Percentiles rank a stretch among this genome's conserved stretches.
Conservation (phyloP, 768 basidiomycete genomes). For the Amanita pallidorosea region DNA sequence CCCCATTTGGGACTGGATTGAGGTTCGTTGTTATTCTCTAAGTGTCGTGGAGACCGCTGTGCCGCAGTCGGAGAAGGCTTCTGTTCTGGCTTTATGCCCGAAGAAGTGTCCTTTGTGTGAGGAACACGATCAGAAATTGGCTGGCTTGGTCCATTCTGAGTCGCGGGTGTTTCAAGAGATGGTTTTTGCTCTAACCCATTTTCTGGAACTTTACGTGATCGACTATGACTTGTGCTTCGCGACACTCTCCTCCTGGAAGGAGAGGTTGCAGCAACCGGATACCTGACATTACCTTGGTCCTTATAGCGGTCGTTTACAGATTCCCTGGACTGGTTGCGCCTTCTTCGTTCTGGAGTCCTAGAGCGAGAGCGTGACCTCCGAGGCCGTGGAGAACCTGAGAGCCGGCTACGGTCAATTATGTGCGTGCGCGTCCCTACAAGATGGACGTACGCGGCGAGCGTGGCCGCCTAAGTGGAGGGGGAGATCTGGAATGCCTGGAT, state of each 20-base stretch:
- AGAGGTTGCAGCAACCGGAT: background rate
- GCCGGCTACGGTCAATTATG: background rate
- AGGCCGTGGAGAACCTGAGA: conserved; percentile 4
- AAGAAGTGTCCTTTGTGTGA: background rate
- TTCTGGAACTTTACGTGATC: background rate
- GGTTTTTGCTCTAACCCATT: background rate
- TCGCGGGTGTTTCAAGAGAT: background rate
- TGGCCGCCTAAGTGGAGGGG: background rate
- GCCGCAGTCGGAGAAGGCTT: background rate
- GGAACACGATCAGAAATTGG: background rate
- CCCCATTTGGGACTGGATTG: conserved; percentile 10
- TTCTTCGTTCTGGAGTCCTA: background rate
- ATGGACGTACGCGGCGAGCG: background rate
- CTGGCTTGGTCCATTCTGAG: background rate
- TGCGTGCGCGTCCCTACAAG: background rate
- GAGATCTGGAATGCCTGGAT: background rate
- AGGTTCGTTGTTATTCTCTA: conserved; percentile 7
- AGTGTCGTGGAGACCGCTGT: background rate
- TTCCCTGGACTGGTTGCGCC: background rate
- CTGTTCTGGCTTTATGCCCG: background rate
- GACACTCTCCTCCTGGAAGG: background rate
- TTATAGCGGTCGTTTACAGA: background rate
- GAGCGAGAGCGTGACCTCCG: background rate
- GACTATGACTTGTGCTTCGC: background rate
- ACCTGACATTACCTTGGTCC: background rate